Evolutionary conservation across 1,284 basidiomycete species (phyloP).

Genomic region (Ganoderma resinaceum): DNA sequence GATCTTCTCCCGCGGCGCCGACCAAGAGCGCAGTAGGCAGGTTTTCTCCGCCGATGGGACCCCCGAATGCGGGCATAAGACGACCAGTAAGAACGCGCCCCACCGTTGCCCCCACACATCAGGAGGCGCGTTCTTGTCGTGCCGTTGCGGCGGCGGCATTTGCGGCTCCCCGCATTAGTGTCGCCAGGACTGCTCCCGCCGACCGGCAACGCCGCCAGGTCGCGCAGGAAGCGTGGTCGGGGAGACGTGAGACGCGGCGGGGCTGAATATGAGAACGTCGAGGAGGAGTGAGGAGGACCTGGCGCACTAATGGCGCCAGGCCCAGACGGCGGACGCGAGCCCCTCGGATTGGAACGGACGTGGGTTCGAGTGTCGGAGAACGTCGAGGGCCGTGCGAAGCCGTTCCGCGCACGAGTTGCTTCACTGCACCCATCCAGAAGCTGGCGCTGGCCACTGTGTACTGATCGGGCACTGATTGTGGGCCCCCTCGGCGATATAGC

Average conservation of each 20-base stretch:
- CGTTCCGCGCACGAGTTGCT: constrained; percentile 11
- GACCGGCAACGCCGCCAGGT: constrained; percentile 10
- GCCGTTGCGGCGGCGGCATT: constrained; percentile 17
- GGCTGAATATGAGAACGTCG: neutral
- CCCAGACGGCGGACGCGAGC: constrained; percentile 3
- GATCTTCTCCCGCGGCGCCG: constrained; percentile 28
- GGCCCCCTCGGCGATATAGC: constrained; percentile 22
- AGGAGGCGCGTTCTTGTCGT: constrained; percentile 10
- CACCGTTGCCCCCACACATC: neutral
- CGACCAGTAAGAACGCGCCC: constrained; percentile 20
- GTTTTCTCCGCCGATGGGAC: constrained; percentile 26
- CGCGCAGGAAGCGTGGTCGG: constrained; percentile 13
- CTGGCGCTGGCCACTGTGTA: constrained; percentile 2
- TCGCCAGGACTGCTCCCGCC: constrained; percentile 15
- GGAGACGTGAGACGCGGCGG: constrained; percentile 17
- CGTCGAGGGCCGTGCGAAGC: constrained; percentile 8
- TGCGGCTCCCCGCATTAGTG: constrained; percentile 21
- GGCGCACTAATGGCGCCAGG: constrained; percentile 7
- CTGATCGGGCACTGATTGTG: constrained; percentile 26
- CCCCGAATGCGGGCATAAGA: constrained; percentile 27
- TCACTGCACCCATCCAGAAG: constrained; percentile 16
- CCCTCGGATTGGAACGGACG: constrained; percentile 3
- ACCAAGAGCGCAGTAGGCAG: constrained; percentile 19
- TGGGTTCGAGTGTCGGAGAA: constrained; percentile 2
- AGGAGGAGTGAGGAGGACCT: neutral